phyloP scores from a whole-genome alignment of 352 stramenopile genomes.

The Phytophthora podocarpi region DNA sequence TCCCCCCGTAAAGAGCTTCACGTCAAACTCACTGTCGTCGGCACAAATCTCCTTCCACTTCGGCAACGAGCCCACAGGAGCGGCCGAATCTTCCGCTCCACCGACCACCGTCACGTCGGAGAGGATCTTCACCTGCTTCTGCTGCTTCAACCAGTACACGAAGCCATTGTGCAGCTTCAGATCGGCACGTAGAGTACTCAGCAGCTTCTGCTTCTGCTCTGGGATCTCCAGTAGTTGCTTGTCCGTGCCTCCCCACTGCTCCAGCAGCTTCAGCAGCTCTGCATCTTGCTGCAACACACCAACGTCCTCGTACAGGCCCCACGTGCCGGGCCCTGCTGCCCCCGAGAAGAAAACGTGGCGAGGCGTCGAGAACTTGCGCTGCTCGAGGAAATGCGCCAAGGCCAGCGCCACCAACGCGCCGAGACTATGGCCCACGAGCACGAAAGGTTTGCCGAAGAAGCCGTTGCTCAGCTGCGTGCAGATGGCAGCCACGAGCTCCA shows the following conservation, averaged over 20 bases:
- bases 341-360: slow-evolving; percentile 71
- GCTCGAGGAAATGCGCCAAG: slow-evolving; percentile 52
- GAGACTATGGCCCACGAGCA: slow-evolving; percentile 70
- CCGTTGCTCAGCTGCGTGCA: slow-evolving; percentile 43
- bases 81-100: slow-evolving; percentile 45
- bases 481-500: slow-evolving; percentile 44
- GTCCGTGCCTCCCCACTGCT: slow-evolving; percentile 68
- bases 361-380: slow-evolving; percentile 51
- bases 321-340: slow-evolving; percentile 37
- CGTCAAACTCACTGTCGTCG: slow-evolving; percentile 30
- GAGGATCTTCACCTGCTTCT: slow-evolving; percentile 30
- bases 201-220: slow-evolving; percentile 39
- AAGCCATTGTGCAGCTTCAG: slow-evolving; percentile 61
- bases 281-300: slow-evolving; percentile 36
- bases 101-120: slow-evolving; percentile 59
- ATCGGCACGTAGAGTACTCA: slow-evolving; percentile 45
- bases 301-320: slow-evolving; percentile 40
- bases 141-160: slow-evolving; percentile 42
- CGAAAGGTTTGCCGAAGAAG: slow-evolving; percentile 83
- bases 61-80: slow-evolving; percentile 38
- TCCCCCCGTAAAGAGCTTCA: slow-evolving; percentile 57
- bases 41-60: slow-evolving; percentile 45
- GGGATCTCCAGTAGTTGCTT: slow-evolving; percentile 55
- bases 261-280: slow-evolving; percentile 49
- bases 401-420: slow-evolving; percentile 64